phyloP scores from a whole-genome alignment of 352 stramenopile species.

The Globisporangium carolinianum region DNA sequence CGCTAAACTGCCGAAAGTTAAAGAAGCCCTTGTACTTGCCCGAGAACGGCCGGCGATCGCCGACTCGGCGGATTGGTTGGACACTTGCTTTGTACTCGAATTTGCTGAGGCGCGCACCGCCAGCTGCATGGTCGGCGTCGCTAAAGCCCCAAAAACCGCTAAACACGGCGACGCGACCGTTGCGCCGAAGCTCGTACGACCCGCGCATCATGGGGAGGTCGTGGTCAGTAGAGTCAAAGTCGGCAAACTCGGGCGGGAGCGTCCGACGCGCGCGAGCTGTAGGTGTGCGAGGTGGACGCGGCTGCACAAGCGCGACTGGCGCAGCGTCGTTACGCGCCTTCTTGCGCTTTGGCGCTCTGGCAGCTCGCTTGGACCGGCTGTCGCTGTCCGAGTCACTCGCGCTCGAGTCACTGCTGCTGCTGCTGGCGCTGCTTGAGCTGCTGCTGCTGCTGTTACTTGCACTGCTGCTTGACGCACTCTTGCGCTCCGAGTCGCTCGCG shows the following conservation, averaged over 20 bases:
- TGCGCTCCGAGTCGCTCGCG: constrained; percentile 4
- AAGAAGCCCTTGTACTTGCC: constrained; percentile 68
- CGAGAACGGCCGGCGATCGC: constrained; percentile 50
- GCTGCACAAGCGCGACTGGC: background rate
- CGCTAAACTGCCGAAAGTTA: constrained; percentile 66
- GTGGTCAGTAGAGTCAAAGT: constrained; percentile 36
- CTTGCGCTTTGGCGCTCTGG: constrained; percentile 3
- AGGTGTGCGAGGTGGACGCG: background rate
- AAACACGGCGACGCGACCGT: constrained; percentile 37
- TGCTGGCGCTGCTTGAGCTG: constrained; percentile 17
- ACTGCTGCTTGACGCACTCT: constrained; percentile 15
- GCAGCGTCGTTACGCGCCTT: constrained; percentile 7
- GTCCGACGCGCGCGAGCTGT: constrained; percentile 17
- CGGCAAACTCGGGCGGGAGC: constrained; percentile 28
- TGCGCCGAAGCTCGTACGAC: constrained; percentile 32
- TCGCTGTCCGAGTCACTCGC: constrained; percentile 17
- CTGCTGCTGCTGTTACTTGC: constrained; percentile 11
- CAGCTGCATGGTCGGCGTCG: constrained; percentile 37
- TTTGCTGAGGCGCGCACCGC: constrained; percentile 32
- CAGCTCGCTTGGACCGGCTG: constrained; percentile 6
- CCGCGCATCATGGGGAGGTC: constrained; percentile 51
- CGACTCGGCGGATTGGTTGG: background rate
- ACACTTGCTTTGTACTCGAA: constrained; percentile 46
- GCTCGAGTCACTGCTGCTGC: constrained; percentile 12
- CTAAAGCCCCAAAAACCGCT: constrained; percentile 56